Evolutionary conservation across 495 filamentous ascomycete genomes (phyloP).

Genomic region (Penicillium cinerascens): DNA sequence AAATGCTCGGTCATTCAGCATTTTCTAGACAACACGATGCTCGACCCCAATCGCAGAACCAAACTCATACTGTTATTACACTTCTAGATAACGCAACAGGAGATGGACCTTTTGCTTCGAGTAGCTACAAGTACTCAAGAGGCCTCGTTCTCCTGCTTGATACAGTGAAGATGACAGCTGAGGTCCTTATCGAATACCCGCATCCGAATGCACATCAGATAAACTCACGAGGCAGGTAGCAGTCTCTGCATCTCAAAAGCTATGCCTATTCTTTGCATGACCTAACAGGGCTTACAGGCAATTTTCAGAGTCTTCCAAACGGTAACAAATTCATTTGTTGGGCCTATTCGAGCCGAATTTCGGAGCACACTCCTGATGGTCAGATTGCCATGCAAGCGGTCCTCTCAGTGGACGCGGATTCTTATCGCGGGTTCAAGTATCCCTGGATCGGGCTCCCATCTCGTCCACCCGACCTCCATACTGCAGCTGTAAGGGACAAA

Average conservation of each 20-base stretch:
- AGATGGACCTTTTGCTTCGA: too few relatives aligned
- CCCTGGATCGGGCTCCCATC: conserved; percentile 8
- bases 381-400: conserved; percentile 32
- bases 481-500: conserved; percentile 2
- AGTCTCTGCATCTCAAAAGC: too few relatives aligned
- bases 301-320: conserved; percentile 44
- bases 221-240: too few relatives aligned
- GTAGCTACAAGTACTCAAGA: too few relatives aligned
- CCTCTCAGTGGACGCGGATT: conserved; percentile 6
- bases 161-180: too few relatives aligned
- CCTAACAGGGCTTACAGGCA: too few relatives aligned
- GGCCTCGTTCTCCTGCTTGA: too few relatives aligned
- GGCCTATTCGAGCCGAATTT: conserved; percentile 43
- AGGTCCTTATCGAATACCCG: too few relatives aligned
- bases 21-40: conserved; percentile 53
- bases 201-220: too few relatives aligned
- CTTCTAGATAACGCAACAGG: conserved; percentile 44
- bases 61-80: conserved; percentile 33
- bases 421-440: conserved; percentile 20
- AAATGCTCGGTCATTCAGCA: conserved; percentile 25
- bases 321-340: conserved; percentile 48
- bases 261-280: too few relatives aligned
- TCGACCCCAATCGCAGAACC: conserved; percentile 33
- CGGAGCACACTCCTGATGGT: conserved; percentile 45
- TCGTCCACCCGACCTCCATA: conserved; percentile 9